Conservation (phyloP, 106 monocot genomes). For the Allium fistulosum region DNA sequence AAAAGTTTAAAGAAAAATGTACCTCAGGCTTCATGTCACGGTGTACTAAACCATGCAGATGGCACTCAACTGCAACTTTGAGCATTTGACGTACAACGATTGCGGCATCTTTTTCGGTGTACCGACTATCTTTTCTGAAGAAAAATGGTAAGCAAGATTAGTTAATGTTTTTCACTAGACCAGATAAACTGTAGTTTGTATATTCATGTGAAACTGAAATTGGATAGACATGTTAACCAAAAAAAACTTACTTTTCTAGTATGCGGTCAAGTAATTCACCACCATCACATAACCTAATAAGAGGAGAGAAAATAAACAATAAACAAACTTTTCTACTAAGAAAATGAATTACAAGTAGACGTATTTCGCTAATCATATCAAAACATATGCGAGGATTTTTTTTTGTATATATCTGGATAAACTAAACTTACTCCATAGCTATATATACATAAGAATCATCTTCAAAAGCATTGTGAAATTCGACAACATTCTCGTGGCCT, state of each 20-base stretch:
- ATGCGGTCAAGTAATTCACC: conserved; percentile 91
- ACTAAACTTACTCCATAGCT: conserved; percentile 88
- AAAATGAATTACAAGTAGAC: too few species aligned
- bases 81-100: conserved; percentile 88
- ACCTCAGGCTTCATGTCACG: conserved; percentile 99
- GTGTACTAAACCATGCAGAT: conserved; percentile 92
- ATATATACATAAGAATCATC: conserved; percentile 87
- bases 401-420: background rate
- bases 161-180: background rate
- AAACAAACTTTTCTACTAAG: background rate
- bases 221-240: too few species aligned
- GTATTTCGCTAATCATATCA: too few species aligned
- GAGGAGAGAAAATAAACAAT: background rate
- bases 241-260: conserved; percentile 65
- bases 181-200: too few species aligned
- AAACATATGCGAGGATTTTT: too few species aligned
- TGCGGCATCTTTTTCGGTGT: conserved; percentile 94
- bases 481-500: conserved; percentile 88
- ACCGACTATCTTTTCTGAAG: conserved; percentile 85
- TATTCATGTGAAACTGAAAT: too few species aligned
- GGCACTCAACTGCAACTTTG: conserved; percentile 91
- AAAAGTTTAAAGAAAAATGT: background rate
- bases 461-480: conserved; percentile 85
- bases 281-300: conserved; percentile 83
- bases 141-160: conserved; percentile 8